Conservation (phyloP, 2,329 filamentous ascomycete genomes). For the Fusarium ramigenum region DNA sequence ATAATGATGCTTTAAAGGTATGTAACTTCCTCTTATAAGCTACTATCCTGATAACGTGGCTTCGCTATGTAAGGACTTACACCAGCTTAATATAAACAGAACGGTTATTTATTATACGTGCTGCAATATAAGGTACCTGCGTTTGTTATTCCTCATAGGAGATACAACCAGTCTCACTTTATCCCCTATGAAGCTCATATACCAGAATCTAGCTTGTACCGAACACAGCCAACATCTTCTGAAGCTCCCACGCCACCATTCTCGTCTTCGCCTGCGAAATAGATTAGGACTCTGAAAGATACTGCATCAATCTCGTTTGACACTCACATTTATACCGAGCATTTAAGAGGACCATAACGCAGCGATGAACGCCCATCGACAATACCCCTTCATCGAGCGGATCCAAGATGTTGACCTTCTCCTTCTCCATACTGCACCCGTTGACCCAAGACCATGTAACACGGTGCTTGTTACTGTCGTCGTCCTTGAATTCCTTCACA, state of each 20-base stretch:
- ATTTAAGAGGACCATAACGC: not conserved
- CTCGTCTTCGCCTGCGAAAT: not conserved
- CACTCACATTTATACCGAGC: not conserved
- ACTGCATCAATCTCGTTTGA: not conserved
- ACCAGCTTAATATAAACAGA: not conserved
- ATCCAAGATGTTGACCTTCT: accelerated
- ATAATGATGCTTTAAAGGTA: too few species aligned
- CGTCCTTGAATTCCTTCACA: not conserved
- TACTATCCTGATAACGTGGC: too few species aligned
- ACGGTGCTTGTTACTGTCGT: not conserved
- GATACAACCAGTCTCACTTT: too few species aligned
- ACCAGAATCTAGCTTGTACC: not conserved
- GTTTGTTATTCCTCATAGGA: not conserved
- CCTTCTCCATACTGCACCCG: not conserved
- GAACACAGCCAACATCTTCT: not conserved
- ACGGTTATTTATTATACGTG: not conserved
- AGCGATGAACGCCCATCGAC: not conserved
- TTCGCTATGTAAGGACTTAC: too few species aligned
- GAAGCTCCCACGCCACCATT: not conserved
- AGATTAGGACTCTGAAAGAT: not conserved
- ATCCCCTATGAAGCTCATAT: not conserved
- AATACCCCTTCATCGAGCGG: not conserved
- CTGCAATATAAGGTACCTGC: too few species aligned
- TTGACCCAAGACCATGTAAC: not conserved
- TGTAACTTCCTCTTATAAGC: too few species aligned